A percentile compares a stretch with the other conserved stretches of the same genome.
These are phyloP conservation scores for Thalassia testudinum DNA, from an alignment of 116 monocot genomes.

Conservation along the genomic window DNA sequence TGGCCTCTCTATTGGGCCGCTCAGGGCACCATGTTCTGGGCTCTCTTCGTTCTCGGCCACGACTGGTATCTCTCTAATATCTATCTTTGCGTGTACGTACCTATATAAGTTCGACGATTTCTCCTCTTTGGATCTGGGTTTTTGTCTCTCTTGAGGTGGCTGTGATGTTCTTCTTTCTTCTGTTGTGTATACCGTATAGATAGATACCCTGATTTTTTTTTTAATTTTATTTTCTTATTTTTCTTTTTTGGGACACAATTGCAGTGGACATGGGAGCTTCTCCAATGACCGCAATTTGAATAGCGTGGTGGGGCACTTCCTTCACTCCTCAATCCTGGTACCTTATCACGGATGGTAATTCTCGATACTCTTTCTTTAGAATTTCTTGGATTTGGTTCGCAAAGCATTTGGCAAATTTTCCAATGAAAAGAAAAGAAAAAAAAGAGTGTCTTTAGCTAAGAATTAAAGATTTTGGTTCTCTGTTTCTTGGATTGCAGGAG, in stretches of 20 bases:
- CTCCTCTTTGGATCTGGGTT: too few species aligned
- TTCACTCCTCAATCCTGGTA: conserved; percentile 82
- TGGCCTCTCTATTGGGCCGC: conserved; percentile 32
- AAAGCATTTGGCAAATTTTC: too few species aligned
- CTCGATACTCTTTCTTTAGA: not conserved
- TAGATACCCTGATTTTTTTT: too few species aligned
- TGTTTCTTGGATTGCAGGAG: conserved; percentile 32
- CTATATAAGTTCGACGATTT: too few species aligned
- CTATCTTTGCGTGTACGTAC: not conserved
- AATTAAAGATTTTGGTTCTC: not conserved
- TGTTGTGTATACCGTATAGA: too few species aligned
- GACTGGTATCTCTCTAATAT: conserved; percentile 20
- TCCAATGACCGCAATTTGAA: conserved; percentile 59
- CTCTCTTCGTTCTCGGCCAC: conserved; percentile 38
- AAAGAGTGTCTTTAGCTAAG: not conserved
- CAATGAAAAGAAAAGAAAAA: not conserved
- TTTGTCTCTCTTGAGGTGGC: not conserved
- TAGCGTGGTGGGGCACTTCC: conserved; percentile 69
- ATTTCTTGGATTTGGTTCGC: too few species aligned
- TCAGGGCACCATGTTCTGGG: conserved; percentile 52
- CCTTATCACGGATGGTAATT: conserved; percentile 91
- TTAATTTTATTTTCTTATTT: too few species aligned
- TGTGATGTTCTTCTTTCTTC: too few species aligned
- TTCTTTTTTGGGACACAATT: not conserved
- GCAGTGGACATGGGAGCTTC: conserved; percentile 92